Conservation (phyloP, 495 filamentous ascomycete genomes). For the Paragyromitra xinjiangensis region DNA sequence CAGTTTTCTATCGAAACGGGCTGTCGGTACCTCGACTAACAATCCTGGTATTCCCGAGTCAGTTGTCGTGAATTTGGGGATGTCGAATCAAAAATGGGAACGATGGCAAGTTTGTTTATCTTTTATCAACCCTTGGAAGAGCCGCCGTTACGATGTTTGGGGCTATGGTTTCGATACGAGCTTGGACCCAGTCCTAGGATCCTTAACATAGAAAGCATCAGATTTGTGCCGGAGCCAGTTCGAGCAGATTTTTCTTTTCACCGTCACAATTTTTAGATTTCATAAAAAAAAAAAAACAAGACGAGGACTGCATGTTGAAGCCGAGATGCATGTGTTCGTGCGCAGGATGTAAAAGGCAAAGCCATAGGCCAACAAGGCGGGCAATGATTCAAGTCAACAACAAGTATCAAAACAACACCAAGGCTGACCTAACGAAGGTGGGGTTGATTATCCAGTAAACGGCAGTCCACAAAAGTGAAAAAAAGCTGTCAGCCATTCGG, state of each 20-base stretch:
- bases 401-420: slow-evolving; percentile 44
- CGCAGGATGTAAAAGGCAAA: slow-evolving; percentile 27
- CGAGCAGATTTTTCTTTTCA: slow-evolving; percentile 27
- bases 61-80: slow-evolving; percentile 24
- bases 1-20: slow-evolving; percentile 44
- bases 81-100: slow-evolving; percentile 24
- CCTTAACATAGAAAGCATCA: not conserved
- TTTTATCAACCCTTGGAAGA: slow-evolving; percentile 3
- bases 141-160: not conserved
- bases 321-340: slow-evolving; percentile 33
- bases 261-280: slow-evolving; percentile 15
- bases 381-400: slow-evolving; percentile 40
- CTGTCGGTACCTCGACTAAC: slow-evolving; percentile 39
- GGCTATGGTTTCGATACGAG: slow-evolving; percentile 3
- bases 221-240: slow-evolving; percentile 5
- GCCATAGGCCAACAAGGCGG: slow-evolving; percentile 36
- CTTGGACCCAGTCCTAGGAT: not conserved
- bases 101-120: slow-evolving; percentile 7
- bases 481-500: slow-evolving; percentile 45
- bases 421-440: slow-evolving; percentile 38
- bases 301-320: slow-evolving; percentile 24
- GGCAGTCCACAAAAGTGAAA: slow-evolving; percentile 13
- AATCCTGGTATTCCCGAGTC: slow-evolving; percentile 41
- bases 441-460: slow-evolving; percentile 31
- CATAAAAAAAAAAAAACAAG: slow-evolving; percentile 13